Percentiles rank a stretch among this genome's conserved stretches.
These are phyloP conservation scores for Scenedesmus sp. DNA, from an alignment of 163 green algal species.

Conservation along the genomic window DNA sequence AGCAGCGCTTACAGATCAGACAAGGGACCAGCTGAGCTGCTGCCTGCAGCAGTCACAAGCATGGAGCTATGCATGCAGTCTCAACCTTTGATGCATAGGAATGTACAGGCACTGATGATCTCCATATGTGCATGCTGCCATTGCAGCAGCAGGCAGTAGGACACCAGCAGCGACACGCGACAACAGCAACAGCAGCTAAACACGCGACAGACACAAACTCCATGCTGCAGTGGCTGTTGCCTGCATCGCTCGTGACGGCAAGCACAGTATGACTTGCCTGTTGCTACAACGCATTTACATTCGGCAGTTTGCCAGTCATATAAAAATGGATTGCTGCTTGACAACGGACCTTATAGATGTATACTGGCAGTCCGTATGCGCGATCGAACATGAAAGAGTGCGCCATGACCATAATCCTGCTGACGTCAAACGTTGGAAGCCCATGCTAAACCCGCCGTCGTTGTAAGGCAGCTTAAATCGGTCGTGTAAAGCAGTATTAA, in stretches of 20 bases:
- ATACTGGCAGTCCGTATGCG: background rate
- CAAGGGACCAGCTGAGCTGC: background rate
- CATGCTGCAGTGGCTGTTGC: too few relatives aligned
- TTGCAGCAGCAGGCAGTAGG: background rate
- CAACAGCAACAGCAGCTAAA: background rate
- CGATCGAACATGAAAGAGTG: background rate
- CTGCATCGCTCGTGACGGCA: background rate
- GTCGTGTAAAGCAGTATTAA: too few relatives aligned
- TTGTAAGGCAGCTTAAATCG: too few relatives aligned
- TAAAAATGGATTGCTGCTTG: too few relatives aligned
- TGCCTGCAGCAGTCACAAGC: background rate
- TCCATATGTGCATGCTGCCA: background rate
- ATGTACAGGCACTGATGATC: too few relatives aligned
- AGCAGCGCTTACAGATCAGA: background rate
- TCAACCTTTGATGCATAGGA: too few relatives aligned
- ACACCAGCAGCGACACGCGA: background rate
- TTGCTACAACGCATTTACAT: too few relatives aligned
- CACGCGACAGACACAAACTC: too few relatives aligned
- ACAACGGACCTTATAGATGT: too few relatives aligned
- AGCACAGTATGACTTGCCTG: background rate
- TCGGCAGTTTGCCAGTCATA: too few relatives aligned
- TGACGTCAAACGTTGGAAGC: background rate
- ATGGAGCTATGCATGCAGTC: background rate
- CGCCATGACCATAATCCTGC: background rate
- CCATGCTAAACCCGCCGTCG: background rate